These are phyloP conservation scores for Corynespora cassiicola DNA, from an alignment of 2,329 filamentous ascomycete species.

Conservation along the genomic window DNA sequence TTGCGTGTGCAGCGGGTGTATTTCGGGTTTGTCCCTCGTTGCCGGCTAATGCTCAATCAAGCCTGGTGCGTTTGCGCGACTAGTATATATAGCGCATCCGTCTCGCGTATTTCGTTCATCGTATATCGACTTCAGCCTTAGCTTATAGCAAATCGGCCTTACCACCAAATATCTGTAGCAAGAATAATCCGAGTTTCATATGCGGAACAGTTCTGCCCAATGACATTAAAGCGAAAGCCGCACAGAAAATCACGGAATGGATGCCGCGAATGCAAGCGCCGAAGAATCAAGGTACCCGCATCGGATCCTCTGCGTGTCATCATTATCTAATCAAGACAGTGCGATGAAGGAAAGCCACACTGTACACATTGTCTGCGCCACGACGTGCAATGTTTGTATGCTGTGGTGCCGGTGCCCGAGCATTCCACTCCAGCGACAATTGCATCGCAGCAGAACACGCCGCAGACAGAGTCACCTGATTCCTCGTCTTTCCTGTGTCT, in stretches of 20 bases:
- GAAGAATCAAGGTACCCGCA: constrained; percentile 24
- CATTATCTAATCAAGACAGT: constrained; percentile 12
- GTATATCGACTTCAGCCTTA: too few species aligned
- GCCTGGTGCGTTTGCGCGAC: too few species aligned
- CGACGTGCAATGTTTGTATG: constrained; percentile 12
- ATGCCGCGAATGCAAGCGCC: constrained; percentile 24
- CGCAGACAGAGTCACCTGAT: constrained; percentile 3
- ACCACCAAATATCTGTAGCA: too few species aligned
- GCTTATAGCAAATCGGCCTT: too few species aligned
- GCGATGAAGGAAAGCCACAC: constrained; percentile 19
- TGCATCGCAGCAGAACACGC: not conserved
- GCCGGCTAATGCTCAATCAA: too few species aligned
- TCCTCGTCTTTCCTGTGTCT: constrained; percentile 1
- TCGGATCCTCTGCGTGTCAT: not conserved
- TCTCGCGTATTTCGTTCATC: too few species aligned
- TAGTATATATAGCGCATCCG: too few species aligned
- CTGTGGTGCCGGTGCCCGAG: not conserved
- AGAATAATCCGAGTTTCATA: too few species aligned
- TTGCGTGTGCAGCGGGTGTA: too few species aligned
- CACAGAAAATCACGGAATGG: constrained; percentile 25
- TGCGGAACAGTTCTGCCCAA: too few species aligned
- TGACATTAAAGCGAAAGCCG: constrained; percentile 14
- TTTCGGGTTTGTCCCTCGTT: too few species aligned
- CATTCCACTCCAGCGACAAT: constrained; percentile 2
- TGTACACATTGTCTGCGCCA: constrained; percentile 20